A percentile compares a stretch with the other conserved stretches of the same genome.
phyloP scores from a whole-genome alignment of 2,329 filamentous ascomycete genomes.

The Peltaster fructicola region DNA sequence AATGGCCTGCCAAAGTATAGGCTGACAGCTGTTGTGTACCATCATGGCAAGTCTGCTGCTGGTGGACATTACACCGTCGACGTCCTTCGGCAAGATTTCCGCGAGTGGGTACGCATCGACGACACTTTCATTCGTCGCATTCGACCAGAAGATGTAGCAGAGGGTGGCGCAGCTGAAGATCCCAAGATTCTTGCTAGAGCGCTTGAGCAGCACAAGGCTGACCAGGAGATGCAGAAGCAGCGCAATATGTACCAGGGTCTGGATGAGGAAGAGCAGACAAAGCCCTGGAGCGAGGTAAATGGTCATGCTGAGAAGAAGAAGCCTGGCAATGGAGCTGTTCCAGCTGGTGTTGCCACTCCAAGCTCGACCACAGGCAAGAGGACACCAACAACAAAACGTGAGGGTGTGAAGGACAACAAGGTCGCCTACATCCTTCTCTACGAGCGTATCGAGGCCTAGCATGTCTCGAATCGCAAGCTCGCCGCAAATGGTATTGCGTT shows the following conservation, averaged over 20 bases:
- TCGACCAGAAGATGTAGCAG: conserved; percentile 72
- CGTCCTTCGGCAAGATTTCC: conserved; percentile 80
- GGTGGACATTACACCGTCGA: conserved; percentile 98
- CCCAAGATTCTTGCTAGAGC: conserved; percentile 48
- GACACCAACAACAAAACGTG: conserved; percentile 33
- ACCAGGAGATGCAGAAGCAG: conserved; percentile 20
- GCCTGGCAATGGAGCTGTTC: conserved; percentile 30
- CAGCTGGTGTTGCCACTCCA: conserved; percentile 40
- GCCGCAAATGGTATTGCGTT: too few species aligned
- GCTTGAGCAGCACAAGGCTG: conserved; percentile 49
- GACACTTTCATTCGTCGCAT: conserved; percentile 81
- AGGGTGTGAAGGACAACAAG: conserved; percentile 69
- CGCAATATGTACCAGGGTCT: conserved; percentile 58
- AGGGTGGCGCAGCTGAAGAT: conserved; percentile 66
- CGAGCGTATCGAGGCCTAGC: conserved; percentile 62
- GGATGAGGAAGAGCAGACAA: conserved; percentile 45
- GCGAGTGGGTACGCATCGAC: conserved; percentile 89
- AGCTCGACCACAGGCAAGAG: conserved; percentile 29
- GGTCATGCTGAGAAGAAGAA: conserved; percentile 40
- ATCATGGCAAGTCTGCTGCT: conserved; percentile 91
- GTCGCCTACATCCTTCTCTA: conserved; percentile 96
- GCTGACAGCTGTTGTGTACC: conserved; percentile 82
- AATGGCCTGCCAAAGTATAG: conserved; percentile 65
- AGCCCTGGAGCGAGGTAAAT: conserved; percentile 71
- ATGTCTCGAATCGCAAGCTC: too few species aligned